Conservation (phyloP, 805 yeast genomes). For the Saturnispora silvae region DNA sequence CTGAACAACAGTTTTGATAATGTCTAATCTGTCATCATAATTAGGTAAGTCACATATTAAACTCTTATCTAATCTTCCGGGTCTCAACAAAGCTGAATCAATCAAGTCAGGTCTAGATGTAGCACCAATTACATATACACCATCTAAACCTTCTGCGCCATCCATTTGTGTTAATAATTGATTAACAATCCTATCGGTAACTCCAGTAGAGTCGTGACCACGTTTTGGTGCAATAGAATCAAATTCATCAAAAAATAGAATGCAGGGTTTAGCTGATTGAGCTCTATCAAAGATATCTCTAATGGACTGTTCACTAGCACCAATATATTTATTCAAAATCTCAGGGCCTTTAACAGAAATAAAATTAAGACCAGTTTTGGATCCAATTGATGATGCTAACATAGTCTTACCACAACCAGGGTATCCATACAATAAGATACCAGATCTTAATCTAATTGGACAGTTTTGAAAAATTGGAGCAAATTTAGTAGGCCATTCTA, state of each 20-base stretch:
- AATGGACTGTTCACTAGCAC: slow-evolving; percentile 93
- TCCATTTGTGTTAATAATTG: slow-evolving; percentile 97
- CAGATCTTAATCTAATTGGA: slow-evolving; percentile 81
- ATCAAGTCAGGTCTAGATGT: slow-evolving; percentile 93
- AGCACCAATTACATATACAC: slow-evolving; percentile 93
- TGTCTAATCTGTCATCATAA: slow-evolving; percentile 59
- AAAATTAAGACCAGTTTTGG: slow-evolving; percentile 87
- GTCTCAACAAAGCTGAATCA: slow-evolving; percentile 88
- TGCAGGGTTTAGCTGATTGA: slow-evolving; percentile 88
- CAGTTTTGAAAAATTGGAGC: slow-evolving; percentile 90
- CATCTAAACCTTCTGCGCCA: slow-evolving; percentile 96
- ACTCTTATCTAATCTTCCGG: slow-evolving; percentile 91
- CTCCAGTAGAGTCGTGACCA: slow-evolving; percentile 97
- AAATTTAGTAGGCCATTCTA: slow-evolving; percentile 96
- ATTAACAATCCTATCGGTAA: slow-evolving; percentile 93
- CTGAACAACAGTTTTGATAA: slow-evolving; percentile 48
- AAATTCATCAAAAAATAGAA: slow-evolving; percentile 88
- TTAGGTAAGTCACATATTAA: slow-evolving; percentile 84
- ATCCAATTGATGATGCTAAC: slow-evolving; percentile 86
- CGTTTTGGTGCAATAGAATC: slow-evolving; percentile 97
- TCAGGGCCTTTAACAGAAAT: slow-evolving; percentile 95
- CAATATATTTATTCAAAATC: slow-evolving; percentile 87
- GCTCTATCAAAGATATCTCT: slow-evolving; percentile 91
- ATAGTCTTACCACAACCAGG: slow-evolving; percentile 98
- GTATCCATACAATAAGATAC: slow-evolving; percentile 83